A percentile compares a stretch with the other conserved stretches of the same genome.
phyloP scores from a whole-genome alignment of 805 yeast genomes.

The Tanozyma kutaoensis region DNA sequence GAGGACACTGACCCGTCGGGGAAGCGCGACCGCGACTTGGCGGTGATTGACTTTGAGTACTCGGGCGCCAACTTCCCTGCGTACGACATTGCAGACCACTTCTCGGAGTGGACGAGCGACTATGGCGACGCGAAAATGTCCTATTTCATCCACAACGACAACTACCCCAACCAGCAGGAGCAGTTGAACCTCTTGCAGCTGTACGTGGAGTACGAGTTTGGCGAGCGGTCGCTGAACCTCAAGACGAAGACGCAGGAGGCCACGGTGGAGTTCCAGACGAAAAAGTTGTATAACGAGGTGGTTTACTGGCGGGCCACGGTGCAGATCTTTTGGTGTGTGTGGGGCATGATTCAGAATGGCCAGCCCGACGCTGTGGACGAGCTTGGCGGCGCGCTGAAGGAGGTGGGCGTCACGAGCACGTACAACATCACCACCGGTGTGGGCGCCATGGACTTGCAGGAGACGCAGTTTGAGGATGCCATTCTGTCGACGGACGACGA shows the following conservation, averaged over 20 bases:
- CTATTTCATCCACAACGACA: constrained; percentile 38
- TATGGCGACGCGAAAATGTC: constrained; percentile 49
- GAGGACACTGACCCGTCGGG: no score
- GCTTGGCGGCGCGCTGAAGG: constrained; percentile 10
- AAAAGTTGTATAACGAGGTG: constrained; percentile 47
- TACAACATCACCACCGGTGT: constrained; percentile 37
- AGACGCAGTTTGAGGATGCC: constrained; percentile 13
- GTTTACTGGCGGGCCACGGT: constrained; percentile 72
- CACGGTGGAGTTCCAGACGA: constrained; percentile 26
- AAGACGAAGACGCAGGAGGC: constrained; percentile 5
- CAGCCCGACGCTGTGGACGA: constrained; percentile 5
- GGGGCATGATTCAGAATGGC: constrained; percentile 83
- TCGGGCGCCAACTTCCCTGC: constrained; percentile 86
- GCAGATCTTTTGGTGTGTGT: constrained; percentile 70
- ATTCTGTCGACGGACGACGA: constrained; percentile 37
- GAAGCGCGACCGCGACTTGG: constrained; percentile 13
- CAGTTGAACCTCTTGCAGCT: constrained; percentile 60
- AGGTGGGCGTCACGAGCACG: constrained; percentile 25
- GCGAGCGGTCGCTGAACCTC: constrained; percentile 19
- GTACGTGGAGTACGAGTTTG: constrained; percentile 55
- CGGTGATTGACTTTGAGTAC: constrained; percentile 91
- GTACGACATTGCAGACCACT: constrained; percentile 84
- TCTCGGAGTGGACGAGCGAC: constrained; percentile 95
- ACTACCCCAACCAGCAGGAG: constrained; percentile 59
- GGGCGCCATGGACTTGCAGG: constrained; percentile 22